Evolutionary conservation across 2,329 filamentous ascomycete species (phyloP).

Genomic region (Nothophoma quercina): DNA sequence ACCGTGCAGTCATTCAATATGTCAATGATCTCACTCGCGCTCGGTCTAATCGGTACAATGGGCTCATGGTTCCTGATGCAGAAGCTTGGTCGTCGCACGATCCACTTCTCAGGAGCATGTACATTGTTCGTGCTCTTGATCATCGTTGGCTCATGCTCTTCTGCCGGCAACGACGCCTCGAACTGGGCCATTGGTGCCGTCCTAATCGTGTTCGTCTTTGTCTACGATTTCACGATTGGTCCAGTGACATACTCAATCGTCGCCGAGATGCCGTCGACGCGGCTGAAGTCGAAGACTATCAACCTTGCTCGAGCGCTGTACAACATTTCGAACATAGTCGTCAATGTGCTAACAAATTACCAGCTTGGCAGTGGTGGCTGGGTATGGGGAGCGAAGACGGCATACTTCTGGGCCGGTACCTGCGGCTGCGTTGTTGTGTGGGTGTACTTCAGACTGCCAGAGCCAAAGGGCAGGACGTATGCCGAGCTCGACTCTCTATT

Average conservation of each 20-base stretch:
- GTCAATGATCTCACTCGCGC: constrained; percentile 62
- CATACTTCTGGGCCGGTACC: constrained; percentile 84
- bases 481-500: constrained; percentile 86
- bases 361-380: constrained; percentile 63
- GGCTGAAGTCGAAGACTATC: constrained; percentile 88
- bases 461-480: constrained; percentile 79
- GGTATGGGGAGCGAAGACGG: constrained; percentile 84
- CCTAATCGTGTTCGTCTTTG: constrained; percentile 60
- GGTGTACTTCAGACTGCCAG: constrained; percentile 79
- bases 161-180: constrained; percentile 59
- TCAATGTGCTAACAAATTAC: constrained; percentile 72
- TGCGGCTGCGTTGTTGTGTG: constrained; percentile 81
- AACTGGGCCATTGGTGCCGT: constrained; percentile 44
- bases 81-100: constrained; percentile 75
- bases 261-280: constrained; percentile 79
- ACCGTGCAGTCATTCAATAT: constrained; percentile 54
- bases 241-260: constrained; percentile 90
- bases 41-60: constrained; percentile 78
- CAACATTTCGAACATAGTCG: constrained; percentile 81
- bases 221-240: constrained; percentile 86
- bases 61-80: constrained; percentile 82
- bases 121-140: constrained; percentile 69
- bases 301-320: constrained; percentile 78
- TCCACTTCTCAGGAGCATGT: constrained; percentile 75
- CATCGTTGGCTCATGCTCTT: constrained; percentile 79